Percentiles rank a stretch among this genome's conserved stretches.
Conservation (phyloP, 2,329 filamentous ascomycete species). For the Talaromyces sp. region DNA sequence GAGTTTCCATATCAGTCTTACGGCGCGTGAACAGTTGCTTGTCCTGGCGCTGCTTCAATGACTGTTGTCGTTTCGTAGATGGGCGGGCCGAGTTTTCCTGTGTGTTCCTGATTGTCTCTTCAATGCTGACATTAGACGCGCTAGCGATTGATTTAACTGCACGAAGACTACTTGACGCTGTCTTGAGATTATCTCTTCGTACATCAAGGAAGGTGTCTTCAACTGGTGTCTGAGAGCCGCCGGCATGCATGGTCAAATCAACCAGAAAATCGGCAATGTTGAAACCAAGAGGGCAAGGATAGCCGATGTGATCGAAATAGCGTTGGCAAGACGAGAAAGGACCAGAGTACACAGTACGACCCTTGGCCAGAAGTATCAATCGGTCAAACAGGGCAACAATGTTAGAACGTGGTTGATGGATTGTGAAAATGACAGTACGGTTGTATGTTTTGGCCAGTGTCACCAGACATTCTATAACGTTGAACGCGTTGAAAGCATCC, state of each 20-base stretch:
- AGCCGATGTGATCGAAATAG: slow-evolving; percentile 91
- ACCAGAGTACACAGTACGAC: slow-evolving; percentile 88
- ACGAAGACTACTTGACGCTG: slow-evolving; percentile 79
- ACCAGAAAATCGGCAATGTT: slow-evolving; percentile 98
- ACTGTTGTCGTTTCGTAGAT: slow-evolving; percentile 69
- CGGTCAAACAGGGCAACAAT: slow-evolving; percentile 97
- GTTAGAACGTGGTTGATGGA: slow-evolving; percentile 95
- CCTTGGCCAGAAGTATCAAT: slow-evolving; percentile 83
- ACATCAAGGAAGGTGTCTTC: slow-evolving; percentile 60
- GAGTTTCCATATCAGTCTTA: slow-evolving; percentile 54
- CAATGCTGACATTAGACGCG: slow-evolving; percentile 70
- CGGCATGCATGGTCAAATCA: slow-evolving; percentile 94
- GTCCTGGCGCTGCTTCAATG: slow-evolving; percentile 81
- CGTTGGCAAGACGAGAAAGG: slow-evolving; percentile 82
- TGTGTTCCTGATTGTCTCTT: slow-evolving; percentile 60
- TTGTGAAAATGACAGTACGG: slow-evolving; percentile 95
- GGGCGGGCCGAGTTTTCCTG: slow-evolving; percentile 63
- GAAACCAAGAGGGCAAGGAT: slow-evolving; percentile 90
- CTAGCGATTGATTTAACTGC: slow-evolving; percentile 90
- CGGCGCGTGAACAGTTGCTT: slow-evolving; percentile 85
- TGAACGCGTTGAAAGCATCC: slow-evolving; percentile 97
- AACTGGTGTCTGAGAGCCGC: slow-evolving; percentile 53
- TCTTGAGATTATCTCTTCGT: slow-evolving; percentile 59
- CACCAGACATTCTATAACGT: slow-evolving; percentile 93
- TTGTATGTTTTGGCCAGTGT: slow-evolving; percentile 95